A percentile compares a stretch with the other conserved stretches of the same genome.
Conservation (phyloP, 495 filamentous ascomycete species). For the Bombardia bombarda region DNA sequence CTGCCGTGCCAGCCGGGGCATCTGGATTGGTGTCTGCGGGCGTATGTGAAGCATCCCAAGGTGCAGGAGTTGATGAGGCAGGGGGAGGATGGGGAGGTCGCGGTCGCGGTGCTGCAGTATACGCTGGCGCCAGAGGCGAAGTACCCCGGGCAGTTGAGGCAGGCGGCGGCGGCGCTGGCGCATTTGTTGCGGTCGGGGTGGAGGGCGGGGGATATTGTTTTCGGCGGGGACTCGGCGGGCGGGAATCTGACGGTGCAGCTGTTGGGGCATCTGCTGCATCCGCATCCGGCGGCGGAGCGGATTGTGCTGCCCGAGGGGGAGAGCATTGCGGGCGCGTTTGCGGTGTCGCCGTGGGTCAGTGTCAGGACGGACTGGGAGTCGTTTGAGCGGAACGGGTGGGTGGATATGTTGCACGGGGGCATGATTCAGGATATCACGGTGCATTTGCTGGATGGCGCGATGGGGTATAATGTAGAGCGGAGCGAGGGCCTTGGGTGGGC, state of each 20-base stretch:
- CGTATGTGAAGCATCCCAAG: no score
- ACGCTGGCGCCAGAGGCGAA: slow-evolving; percentile 16
- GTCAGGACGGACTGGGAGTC: not conserved
- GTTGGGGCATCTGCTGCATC: slow-evolving; percentile 19
- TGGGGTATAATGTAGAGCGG: slow-evolving; percentile 4
- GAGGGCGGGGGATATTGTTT: slow-evolving; percentile 13
- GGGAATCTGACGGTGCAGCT: slow-evolving; percentile 22
- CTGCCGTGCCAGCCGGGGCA: slow-evolving; percentile 14
- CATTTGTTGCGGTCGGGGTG: slow-evolving; percentile 16
- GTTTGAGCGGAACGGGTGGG: slow-evolving; percentile 8
- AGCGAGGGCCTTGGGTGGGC: slow-evolving; percentile 15
- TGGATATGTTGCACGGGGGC: slow-evolving; percentile 21
- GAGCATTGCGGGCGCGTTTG: slow-evolving; percentile 20
- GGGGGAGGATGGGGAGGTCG: slow-evolving; percentile 12
- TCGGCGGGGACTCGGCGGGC: slow-evolving; percentile 28
- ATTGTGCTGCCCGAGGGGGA: slow-evolving; percentile 8
- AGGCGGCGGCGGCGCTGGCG: slow-evolving; percentile 19
- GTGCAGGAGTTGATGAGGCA: slow-evolving; percentile 6
- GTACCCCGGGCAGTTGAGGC: slow-evolving; percentile 21
- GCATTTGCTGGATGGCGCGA: not conserved
- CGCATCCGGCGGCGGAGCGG: slow-evolving; percentile 10
- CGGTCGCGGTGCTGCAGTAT: slow-evolving; percentile 26
- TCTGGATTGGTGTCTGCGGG: slow-evolving; percentile 18
- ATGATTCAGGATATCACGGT: not conserved
- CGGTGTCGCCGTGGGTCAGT: slow-evolving; percentile 22